A percentile compares a stretch with the other conserved stretches of the same genome.
Evolutionary conservation across 2,329 filamentous ascomycete genomes (phyloP).

Genomic region (Cadophora sp.): DNA sequence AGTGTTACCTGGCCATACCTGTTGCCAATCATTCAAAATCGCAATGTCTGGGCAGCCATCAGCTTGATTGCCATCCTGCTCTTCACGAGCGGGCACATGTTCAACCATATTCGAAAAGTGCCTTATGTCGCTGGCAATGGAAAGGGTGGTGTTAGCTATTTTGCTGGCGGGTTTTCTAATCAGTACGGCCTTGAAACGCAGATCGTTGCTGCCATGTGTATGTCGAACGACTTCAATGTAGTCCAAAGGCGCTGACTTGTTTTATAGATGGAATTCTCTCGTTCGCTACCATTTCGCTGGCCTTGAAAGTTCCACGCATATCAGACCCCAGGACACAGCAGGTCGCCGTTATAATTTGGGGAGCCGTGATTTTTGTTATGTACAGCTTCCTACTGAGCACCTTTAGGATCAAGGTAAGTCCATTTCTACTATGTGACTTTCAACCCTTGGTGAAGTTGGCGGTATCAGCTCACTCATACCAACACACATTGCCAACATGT

Average conservation of each 20-base stretch:
- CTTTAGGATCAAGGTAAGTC: slow-evolving; percentile 77
- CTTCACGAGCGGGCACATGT: slow-evolving; percentile 98
- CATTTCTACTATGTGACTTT: neutral
- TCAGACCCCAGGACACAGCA: slow-evolving; percentile 79
- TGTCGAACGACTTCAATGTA: slow-evolving; percentile 48
- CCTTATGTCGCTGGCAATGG: slow-evolving; percentile 90
- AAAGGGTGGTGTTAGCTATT: slow-evolving; percentile 85
- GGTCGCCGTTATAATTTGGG: slow-evolving; percentile 82
- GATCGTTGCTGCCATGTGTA: slow-evolving; percentile 92
- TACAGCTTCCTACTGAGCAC: slow-evolving; percentile 95
- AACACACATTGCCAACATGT: neutral
- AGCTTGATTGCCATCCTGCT: slow-evolving; percentile 88
- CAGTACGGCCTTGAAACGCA: slow-evolving; percentile 96
- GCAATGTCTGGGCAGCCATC: slow-evolving; percentile 91
- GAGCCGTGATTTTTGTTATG: slow-evolving; percentile 75
- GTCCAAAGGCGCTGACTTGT: slow-evolving; percentile 21
- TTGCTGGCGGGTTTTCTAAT: slow-evolving; percentile 90
- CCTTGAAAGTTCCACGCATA: slow-evolving; percentile 91
- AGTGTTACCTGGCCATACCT: slow-evolving; percentile 80
- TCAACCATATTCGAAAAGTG: slow-evolving; percentile 96
- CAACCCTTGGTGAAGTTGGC: neutral
- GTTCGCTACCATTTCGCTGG: slow-evolving; percentile 89
- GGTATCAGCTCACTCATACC: neutral
- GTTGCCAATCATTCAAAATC: slow-evolving; percentile 82
- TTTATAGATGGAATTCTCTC: slow-evolving; percentile 75